Base-by-base conservation (phyloP, 345 rosid genomes). In the Viola odorata region DNA sequence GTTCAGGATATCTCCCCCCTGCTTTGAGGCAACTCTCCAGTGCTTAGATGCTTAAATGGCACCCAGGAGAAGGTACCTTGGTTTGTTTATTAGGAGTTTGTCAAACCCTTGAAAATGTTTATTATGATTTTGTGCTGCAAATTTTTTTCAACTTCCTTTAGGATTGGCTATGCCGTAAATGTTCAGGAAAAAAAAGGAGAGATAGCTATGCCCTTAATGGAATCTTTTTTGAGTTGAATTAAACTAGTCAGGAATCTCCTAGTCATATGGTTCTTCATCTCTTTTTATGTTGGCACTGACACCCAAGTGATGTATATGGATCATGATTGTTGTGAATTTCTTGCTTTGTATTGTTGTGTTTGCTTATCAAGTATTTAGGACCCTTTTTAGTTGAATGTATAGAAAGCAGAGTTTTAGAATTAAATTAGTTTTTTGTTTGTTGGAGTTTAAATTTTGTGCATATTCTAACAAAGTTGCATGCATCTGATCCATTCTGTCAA, bases 21-120 rank as follows among this genome's bases (percentile, higher is more conserved):
- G 91, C 89, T 83, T 72, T 83, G 92, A 77, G 96, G 84, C 87
- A 75, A 67, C 66, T 78, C 77, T 84, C 91, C 79, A 75, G 84
- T 82, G 88, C 82, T 83, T 90, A 83, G 67, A 73, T 85, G 91
- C 78, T 85, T 77, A 67, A 78, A 79, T 82, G 89, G 88, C 92
- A 83, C 83, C 78, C 90, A 68, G 91, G 91, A 83, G 96, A 94
- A 94, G 99, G 99, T 94, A 94, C 75, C 86, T 78, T 90, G 91
- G 95, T 82, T 75, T 83, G 87, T 82, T 80, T 75, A 71, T 74
- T 82, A 67, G 95, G 91, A 82, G 68, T 71, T 67, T 73, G 58
- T 79, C 76, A 75, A 57, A 50, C 65, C 73, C 64, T 60, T 70
- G 57, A 67, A 63, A 63, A 48, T 70, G 60, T 55, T 58, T 71